Evolutionary conservation across 805 yeast genomes (phyloP).

Genomic region (Blastobotrys chiropterorum): DNA sequence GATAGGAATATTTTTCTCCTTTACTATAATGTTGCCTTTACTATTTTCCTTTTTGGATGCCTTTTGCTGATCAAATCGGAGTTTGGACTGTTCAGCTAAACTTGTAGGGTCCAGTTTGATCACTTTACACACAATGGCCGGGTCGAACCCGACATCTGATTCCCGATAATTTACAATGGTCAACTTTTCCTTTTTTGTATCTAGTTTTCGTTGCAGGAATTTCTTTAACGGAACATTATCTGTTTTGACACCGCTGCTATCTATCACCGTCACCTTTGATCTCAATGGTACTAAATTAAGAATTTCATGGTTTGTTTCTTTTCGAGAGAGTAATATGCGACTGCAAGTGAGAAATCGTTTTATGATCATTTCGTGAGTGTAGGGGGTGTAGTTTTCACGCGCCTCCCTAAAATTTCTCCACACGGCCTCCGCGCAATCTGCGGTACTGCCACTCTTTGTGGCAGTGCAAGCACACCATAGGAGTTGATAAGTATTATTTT

Average conservation of each 20-base stretch:
- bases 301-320: conserved; percentile 14
- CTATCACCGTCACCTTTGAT: conserved; percentile 18
- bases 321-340: neutral
- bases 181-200: conserved; percentile 8
- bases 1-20: conserved; percentile 23
- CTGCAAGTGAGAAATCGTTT: conserved; percentile 1
- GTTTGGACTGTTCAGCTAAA: neutral
- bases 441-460: neutral
- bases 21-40: conserved; percentile 9
- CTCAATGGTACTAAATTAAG: conserved; percentile 18
- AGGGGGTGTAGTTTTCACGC: neutral
- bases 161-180: conserved; percentile 18
- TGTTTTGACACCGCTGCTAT: conserved; percentile 10
- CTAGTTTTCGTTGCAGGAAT: conserved; percentile 9
- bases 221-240: conserved; percentile 10
- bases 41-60: conserved; percentile 9
- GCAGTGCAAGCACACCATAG: too few relatives aligned
- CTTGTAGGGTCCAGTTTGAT: conserved; percentile 6
- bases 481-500: too few relatives aligned
- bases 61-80: conserved; percentile 1
- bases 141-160: conserved; percentile 14
- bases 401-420: neutral
- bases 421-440: neutral
- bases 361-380: neutral
- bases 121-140: conserved; percentile 22